Conservation (phyloP, 208 protist species). For the Blechomonas ayalai region DNA sequence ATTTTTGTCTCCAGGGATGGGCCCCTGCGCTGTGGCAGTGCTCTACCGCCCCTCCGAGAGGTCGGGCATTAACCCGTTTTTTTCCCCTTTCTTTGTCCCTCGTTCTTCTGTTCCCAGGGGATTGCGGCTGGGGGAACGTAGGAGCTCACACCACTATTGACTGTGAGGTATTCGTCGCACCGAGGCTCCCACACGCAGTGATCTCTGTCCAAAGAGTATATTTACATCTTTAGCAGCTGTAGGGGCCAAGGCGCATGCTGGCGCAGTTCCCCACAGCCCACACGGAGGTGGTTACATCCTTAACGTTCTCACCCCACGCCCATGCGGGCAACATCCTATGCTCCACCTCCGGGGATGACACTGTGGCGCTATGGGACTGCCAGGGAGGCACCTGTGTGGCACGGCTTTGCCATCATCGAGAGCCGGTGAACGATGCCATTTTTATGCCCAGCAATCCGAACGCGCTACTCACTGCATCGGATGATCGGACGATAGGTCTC, state of each 20-base stretch:
- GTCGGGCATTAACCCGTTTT: neutral
- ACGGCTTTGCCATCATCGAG: slow-evolving; percentile 36
- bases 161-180: neutral
- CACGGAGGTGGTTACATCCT: slow-evolving; percentile 65
- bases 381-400: slow-evolving; percentile 11
- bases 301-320: slow-evolving; percentile 55
- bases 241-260: slow-evolving; percentile 28
- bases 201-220: too few species aligned
- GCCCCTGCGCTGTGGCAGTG: too few species aligned
- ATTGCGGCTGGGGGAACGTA: neutral
- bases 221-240: too few species aligned
- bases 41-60: too few species aligned
- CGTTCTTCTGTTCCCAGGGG: neutral
- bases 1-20: too few species aligned
- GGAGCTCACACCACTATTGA: neutral
- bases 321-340: slow-evolving; percentile 37
- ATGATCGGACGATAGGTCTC: slow-evolving; percentile 62
- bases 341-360: slow-evolving; percentile 81
- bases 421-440: slow-evolving; percentile 66
- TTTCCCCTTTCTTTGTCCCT: neutral
- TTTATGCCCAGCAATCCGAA: slow-evolving; percentile 34
- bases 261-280: slow-evolving; percentile 45
- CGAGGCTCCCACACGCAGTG: too few species aligned
- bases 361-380: slow-evolving; percentile 69
- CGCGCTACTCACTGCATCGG: slow-evolving; percentile 55